Evolutionary conservation across 371 early-diverging fungal species (phyloP), one percentile per base, ranked within the genome.

Genomic region (Coemansia sp.): DNA sequence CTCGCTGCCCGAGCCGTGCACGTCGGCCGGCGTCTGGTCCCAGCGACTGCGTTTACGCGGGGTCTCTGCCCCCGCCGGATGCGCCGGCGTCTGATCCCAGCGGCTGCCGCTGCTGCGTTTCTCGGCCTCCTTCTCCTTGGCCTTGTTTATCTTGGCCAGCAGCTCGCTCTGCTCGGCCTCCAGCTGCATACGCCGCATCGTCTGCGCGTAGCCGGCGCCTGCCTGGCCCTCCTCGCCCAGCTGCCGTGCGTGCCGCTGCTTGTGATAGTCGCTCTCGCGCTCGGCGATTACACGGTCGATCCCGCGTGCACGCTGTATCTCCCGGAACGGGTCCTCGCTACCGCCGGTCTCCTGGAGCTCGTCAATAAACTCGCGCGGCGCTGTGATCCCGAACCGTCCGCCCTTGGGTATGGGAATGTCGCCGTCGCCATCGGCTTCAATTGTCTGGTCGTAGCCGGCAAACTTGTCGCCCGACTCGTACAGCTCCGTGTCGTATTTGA

Each of bases 201-300:
- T 90, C 64, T 97, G 94, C 11, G 87, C 72, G 67, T 97, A 97
- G 1, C 54, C 62, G 3, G 58, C 82, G 12, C 95, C 83, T 52
- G 88, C 90, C 2, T 95, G 82, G n/a, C 94, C 83, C 54, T 89
- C 90, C 2, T 95, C 95, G 10, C 96, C 94, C 29, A 98, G 83
- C 58, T 82, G 82, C 8, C 98, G 85, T 50, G 85, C 85, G 58
- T 86, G 85, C 38, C 94, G 80, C 36, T 92, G 86, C 56, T 85
- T 85, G 48, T 90, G 89, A 64, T 98, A 95, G 55, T 94, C 94
- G 76, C 84, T 86, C 70, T 95, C 91, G 52, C 96, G 79, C 48
- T 94, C 95, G 6, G 86, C 86, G 62, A 96, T 93, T 16, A 64
- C 66, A 4, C 66, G 51, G 58, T 53, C 61, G 38, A 37, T 55